Conservation (phyloP, 2,329 filamentous ascomycete genomes). For the Penicillium paneum region DNA sequence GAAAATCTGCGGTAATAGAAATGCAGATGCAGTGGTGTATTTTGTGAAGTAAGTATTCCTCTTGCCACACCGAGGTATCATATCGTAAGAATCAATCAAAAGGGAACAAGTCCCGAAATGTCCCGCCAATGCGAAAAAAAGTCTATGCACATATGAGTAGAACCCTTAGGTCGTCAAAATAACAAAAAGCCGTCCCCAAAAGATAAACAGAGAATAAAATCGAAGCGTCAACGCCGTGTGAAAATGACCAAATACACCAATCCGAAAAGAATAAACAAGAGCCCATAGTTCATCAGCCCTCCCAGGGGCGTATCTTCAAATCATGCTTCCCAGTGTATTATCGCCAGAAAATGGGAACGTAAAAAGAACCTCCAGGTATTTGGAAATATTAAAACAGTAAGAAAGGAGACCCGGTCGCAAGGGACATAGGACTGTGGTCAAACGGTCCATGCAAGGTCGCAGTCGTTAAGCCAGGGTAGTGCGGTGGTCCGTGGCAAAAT, state of each 20-base stretch:
- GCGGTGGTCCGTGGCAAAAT: slow-evolving; percentile 7
- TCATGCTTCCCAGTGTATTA: slow-evolving; percentile 23
- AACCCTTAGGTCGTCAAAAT: slow-evolving; percentile 13
- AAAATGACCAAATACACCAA: slow-evolving; percentile 1
- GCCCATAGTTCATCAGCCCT: slow-evolving; percentile 16
- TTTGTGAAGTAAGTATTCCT: slow-evolving; percentile 4
- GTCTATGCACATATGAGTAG: slow-evolving; percentile 7
- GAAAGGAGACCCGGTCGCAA: slow-evolving; percentile 7
- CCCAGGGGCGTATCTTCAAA: slow-evolving; percentile 14
- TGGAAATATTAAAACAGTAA: slow-evolving; percentile 25
- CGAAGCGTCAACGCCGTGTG: slow-evolving; percentile 9
- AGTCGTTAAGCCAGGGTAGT: slow-evolving; percentile 1
- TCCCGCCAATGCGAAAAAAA: slow-evolving; percentile 18
- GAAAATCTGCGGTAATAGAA: not conserved
- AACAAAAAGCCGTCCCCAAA: slow-evolving; percentile 7
- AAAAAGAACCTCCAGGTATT: slow-evolving; percentile 14
- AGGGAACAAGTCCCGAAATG: slow-evolving; percentile 8
- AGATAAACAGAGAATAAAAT: slow-evolving; percentile 5
- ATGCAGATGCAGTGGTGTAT: slow-evolving; percentile 5
- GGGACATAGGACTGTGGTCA: slow-evolving; percentile 7
- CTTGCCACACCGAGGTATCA: slow-evolving; percentile 19
- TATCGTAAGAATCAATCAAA: slow-evolving; percentile 19
- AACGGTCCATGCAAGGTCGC: slow-evolving; percentile 9
- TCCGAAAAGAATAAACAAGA: slow-evolving; percentile 5
- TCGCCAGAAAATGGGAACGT: slow-evolving; percentile 11